Conservation (phyloP, 176 grass and related monocot species). For the Eragrostis nindensis region DNA sequence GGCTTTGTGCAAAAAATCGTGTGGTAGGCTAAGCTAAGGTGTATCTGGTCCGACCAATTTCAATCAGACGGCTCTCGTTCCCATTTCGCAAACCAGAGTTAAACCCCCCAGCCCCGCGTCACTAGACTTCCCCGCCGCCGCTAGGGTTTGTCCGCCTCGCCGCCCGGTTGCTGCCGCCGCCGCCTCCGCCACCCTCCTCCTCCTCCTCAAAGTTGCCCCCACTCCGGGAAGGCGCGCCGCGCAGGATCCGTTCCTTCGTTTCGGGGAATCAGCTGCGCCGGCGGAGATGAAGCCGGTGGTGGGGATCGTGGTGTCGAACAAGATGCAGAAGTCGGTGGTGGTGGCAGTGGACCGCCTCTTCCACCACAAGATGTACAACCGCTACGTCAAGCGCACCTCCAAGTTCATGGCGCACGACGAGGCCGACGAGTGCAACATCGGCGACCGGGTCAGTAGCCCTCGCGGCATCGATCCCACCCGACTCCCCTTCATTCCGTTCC, state of each 20-base stretch:
- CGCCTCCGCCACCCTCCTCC: too few relatives aligned
- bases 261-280: neutral
- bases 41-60: neutral
- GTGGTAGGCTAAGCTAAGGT: neutral
- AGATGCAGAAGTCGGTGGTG: constrained; percentile 98
- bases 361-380: constrained; percentile 88
- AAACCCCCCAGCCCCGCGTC: neutral
- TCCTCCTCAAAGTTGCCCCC: neutral
- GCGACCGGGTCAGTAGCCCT: constrained; percentile 64
- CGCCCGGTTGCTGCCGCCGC: neutral
- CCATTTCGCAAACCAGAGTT: neutral
- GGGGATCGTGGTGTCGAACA: constrained; percentile 94
- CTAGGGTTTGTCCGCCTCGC: neutral
- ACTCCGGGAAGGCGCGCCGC: neutral
- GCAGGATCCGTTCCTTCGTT: neutral
- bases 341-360: constrained; percentile 95
- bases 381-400: constrained; percentile 94
- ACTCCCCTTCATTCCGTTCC: neutral
- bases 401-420: constrained; percentile 98
- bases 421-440: constrained; percentile 68
- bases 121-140: neutral
- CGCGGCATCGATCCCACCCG: neutral
- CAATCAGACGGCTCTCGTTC: neutral
- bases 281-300: constrained; percentile 76
- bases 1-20: too few relatives aligned